Conservation (phyloP, 2,329 filamentous ascomycete genomes). For the Aspergillus brasiliensis region DNA sequence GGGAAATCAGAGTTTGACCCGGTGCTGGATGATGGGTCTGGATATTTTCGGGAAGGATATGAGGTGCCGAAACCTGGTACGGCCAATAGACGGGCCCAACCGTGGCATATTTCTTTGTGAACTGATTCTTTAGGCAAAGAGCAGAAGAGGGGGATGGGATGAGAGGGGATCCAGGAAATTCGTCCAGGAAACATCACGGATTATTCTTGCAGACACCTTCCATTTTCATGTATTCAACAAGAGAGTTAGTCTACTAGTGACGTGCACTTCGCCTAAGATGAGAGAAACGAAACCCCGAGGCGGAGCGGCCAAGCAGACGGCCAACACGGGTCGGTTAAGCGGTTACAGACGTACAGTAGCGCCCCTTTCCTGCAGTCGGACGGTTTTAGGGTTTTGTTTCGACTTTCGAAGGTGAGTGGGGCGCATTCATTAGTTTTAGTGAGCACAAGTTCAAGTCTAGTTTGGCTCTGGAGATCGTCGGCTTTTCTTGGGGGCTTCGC, state of each 20-base stretch:
- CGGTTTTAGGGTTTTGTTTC: slow-evolving; percentile 5
- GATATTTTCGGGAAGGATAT: slow-evolving; percentile 2
- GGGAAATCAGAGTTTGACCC: slow-evolving; percentile 6
- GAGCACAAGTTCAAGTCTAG: no score
- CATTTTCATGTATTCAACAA: neutral
- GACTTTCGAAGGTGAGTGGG: neutral
- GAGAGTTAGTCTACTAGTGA: neutral
- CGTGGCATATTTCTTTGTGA: neutral
- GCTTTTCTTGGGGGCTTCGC: slow-evolving; percentile 10
- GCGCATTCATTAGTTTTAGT: slow-evolving; percentile 3
- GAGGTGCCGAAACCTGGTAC: neutral
- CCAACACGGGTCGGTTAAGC: neutral
- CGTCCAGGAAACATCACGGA: neutral
- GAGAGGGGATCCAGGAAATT: neutral
- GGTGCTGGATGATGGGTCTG: neutral
- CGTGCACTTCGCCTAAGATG: no score
- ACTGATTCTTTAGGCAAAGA: neutral
- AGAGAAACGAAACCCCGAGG: neutral
- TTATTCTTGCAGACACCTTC: neutral
- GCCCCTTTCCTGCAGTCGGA: slow-evolving; percentile 7
- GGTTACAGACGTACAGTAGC: slow-evolving; percentile 1
- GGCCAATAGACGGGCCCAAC: neutral
- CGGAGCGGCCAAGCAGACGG: neutral
- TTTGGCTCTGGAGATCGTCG: slow-evolving; percentile 7
- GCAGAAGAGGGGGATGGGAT: neutral